Evolutionary conservation across 768 basidiomycete species (phyloP), one percentile per base, ranked within the genome.

Genomic region (Lactifluus hygrophoroides): DNA sequence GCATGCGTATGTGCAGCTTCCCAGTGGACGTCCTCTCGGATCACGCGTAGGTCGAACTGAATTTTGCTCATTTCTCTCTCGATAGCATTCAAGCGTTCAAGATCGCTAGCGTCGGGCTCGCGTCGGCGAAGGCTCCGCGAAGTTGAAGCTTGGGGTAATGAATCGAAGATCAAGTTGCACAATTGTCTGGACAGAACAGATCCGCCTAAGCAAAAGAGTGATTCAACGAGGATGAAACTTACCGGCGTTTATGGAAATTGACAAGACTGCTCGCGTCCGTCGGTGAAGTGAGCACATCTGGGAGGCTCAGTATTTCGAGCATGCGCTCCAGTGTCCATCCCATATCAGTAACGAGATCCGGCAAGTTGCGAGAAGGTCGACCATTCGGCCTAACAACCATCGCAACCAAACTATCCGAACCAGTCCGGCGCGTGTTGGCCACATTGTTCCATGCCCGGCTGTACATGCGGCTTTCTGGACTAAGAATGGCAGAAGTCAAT

Each of bases 191-290:
- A 60, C 27, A 58, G 54, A 48, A 49, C 37, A 38, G 34, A 55
- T 69, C 62, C 69, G 61, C 46, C 44, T 28, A 21, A 53, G 42
- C n/a, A n/a, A n/a, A 10, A 43, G 4, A 4, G 21, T 8, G 9
- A 51, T 14, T 34, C 21, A 49, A 17, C 17, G n/a, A 30, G 16
- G 23, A 19, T 32, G 17, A 13, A n/a, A 44, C 78, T 56, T 65
- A 88, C 89, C 90, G 81, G 62, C 90, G 79, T 66, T 93, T 93
- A 61, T 90, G 85, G 64, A 90, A 82, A 66, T 90, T 92, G 45
- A 93, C 78, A 37, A 92, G 77, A 37, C 73, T 77, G 35, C 76
- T 76, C 60, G 82, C 81, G 35, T 78, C 77, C n/a, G 73, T 68
- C 1, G 75, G 67, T 16, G 81, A 76, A 47, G 82, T 79, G 8